These are phyloP conservation scores for Aspergillus cejpii DNA, from an alignment of 2,329 filamentous ascomycete species.

Conservation along the genomic window DNA sequence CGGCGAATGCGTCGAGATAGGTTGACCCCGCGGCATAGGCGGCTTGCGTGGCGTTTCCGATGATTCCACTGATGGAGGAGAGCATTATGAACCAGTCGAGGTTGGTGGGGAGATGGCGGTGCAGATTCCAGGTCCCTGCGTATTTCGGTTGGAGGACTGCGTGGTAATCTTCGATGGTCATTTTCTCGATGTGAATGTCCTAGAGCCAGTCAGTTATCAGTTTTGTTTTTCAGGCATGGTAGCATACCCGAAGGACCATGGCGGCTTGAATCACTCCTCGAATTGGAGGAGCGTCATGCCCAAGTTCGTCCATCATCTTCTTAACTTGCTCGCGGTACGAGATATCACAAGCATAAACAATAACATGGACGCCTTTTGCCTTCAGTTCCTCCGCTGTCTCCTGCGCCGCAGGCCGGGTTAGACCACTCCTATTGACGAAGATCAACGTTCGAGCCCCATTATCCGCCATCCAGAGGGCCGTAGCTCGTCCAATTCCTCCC, in stretches of 20 bases:
- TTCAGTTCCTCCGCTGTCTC: slow-evolving; percentile 13
- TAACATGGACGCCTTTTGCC: slow-evolving; percentile 14
- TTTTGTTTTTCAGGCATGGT: too few relatives aligned
- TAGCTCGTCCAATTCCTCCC: slow-evolving; percentile 23
- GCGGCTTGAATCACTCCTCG: slow-evolving; percentile 25
- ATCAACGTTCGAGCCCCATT: slow-evolving; percentile 49
- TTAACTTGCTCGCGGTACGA: slow-evolving; percentile 25
- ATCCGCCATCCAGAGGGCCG: slow-evolving; percentile 39
- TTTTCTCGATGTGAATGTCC: slow-evolving; percentile 32
- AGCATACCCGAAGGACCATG: slow-evolving; percentile 22
- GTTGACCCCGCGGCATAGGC: slow-evolving; percentile 37
- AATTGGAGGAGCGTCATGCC: slow-evolving; percentile 14
- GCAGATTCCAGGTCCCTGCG: slow-evolving; percentile 26
- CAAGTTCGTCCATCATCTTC: slow-evolving; percentile 10
- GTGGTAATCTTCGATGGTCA: slow-evolving; percentile 29
- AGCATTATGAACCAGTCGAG: slow-evolving; percentile 39
- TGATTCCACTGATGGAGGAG: slow-evolving; percentile 36
- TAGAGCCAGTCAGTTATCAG: slow-evolving; percentile 1
- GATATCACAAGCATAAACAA: slow-evolving; percentile 30
- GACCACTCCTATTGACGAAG: slow-evolving; percentile 46
- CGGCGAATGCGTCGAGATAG: slow-evolving; percentile 32
- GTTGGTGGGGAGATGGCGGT: slow-evolving; percentile 18
- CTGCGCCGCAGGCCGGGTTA: slow-evolving; percentile 14
- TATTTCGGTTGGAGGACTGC: slow-evolving; percentile 31
- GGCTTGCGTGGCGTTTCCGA: slow-evolving; percentile 43